Percentiles rank a stretch among this genome's conserved stretches.
phyloP scores from a whole-genome alignment of 2,329 filamentous ascomycete species.

The Aspergillus piperis region DNA sequence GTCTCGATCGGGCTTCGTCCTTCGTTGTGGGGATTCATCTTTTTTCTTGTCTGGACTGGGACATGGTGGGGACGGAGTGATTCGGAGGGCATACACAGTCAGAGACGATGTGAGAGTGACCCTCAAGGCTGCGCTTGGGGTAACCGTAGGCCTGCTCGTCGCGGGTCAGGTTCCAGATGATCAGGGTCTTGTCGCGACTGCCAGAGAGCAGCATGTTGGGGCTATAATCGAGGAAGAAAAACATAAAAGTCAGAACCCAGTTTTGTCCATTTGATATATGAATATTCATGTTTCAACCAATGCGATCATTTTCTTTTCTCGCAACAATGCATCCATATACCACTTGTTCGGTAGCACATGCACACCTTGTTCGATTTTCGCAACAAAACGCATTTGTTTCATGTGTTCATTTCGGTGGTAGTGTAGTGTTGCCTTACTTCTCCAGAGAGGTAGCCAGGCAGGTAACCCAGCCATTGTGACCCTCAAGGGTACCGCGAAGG shows the following conservation, averaged over 20 bases:
- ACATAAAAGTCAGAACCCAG: slow-evolving; percentile 40
- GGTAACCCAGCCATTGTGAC: slow-evolving; percentile 99
- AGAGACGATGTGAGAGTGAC: slow-evolving; percentile 99
- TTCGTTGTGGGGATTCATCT: not conserved
- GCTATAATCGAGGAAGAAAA: slow-evolving; percentile 51
- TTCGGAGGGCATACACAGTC: slow-evolving; percentile 84
- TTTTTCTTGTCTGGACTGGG: not conserved
- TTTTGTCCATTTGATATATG: slow-evolving; percentile 20
- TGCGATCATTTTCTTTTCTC: slow-evolving; percentile 9
- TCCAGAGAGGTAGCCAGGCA: slow-evolving; percentile 97
- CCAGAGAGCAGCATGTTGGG: slow-evolving; percentile 99
- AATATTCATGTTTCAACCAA: slow-evolving; percentile 19
- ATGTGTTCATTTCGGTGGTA: slow-evolving; percentile 8
- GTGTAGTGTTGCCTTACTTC: slow-evolving; percentile 67
- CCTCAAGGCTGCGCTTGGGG: slow-evolving; percentile 97
- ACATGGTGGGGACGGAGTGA: slow-evolving; percentile 10
- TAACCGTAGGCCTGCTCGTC: slow-evolving; percentile 98
- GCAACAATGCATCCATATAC: slow-evolving; percentile 4
- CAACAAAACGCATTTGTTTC: not conserved
- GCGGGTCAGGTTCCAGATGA: slow-evolving; percentile 99
- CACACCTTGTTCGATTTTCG: slow-evolving; percentile 15
- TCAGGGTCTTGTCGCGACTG: slow-evolving; percentile 97
- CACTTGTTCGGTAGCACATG: slow-evolving; percentile 4
- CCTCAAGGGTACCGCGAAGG: slow-evolving; percentile 95
- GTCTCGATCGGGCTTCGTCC: not conserved